These are phyloP conservation scores for Circinella umbellata DNA, from an alignment of 371 early-diverging fungal genomes.

Conservation along the genomic window DNA sequence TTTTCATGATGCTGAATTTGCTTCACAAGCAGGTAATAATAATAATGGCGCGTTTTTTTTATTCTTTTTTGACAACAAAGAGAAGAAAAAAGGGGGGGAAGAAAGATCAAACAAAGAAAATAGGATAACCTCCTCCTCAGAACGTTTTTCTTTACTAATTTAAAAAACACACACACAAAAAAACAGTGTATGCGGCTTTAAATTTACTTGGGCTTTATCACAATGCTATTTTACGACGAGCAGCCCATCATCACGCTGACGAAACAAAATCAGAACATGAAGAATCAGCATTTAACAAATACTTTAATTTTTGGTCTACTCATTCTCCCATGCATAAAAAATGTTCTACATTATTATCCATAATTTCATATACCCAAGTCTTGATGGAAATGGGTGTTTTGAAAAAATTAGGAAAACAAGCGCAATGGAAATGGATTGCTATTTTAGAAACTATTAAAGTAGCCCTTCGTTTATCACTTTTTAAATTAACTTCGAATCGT, in stretches of 20 bases:
- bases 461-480: constrained; percentile 60
- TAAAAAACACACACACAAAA: too few species aligned
- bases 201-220: constrained; percentile 88
- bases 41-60: too few species aligned
- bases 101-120: background rate
- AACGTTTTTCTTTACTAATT: too few species aligned
- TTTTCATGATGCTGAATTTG: constrained; percentile 92
- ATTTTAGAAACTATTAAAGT: constrained; percentile 76
- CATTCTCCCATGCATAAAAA: constrained; percentile 50
- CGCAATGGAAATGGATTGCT: constrained; percentile 70
- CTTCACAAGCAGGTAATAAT: constrained; percentile 85
- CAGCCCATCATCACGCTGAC: constrained; percentile 52
- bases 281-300: constrained; percentile 81
- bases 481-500: constrained; percentile 64
- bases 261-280: constrained; percentile 45
- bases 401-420: constrained; percentile 69
- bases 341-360: constrained; percentile 68
- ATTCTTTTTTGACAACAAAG: too few species aligned
- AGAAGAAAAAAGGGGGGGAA: background rate
- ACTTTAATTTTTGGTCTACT: constrained; percentile 67
- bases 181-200: constrained; percentile 78
- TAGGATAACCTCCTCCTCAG: too few species aligned
- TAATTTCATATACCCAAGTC: constrained; percentile 81
- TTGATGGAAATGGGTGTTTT: constrained; percentile 85
- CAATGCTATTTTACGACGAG: constrained; percentile 80